A percentile compares a stretch with the other conserved stretches of the same genome.
phyloP scores from a whole-genome alignment of 768 basidiomycete species.

The Sporobolomyces phaffii region DNA sequence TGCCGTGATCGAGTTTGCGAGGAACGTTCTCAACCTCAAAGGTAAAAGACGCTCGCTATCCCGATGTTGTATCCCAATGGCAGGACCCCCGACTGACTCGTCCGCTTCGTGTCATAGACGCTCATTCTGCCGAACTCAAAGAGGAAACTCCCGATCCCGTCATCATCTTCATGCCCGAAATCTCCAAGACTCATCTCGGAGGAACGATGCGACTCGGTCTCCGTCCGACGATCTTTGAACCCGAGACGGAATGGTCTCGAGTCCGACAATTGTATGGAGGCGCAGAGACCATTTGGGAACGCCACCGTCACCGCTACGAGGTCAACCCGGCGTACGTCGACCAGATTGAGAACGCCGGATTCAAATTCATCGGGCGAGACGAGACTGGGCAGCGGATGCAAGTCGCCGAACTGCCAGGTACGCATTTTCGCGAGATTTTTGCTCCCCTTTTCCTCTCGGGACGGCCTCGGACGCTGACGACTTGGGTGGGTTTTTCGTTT shows the following conservation, averaged over 20 bases:
- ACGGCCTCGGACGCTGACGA: too few species aligned
- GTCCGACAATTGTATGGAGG: constrained; percentile 76
- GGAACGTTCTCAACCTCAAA: constrained; percentile 67
- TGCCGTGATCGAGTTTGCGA: constrained; percentile 89
- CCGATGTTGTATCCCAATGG: neutral
- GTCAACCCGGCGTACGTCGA: constrained; percentile 85
- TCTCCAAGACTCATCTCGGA: constrained; percentile 95
- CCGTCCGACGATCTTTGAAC: constrained; percentile 85
- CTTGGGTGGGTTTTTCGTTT: too few species aligned
- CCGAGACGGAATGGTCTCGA: constrained; percentile 66
- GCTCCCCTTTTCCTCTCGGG: neutral
- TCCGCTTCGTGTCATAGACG: constrained; percentile 52
- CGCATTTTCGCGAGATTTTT: constrained; percentile 37
- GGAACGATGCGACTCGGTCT: constrained; percentile 99
- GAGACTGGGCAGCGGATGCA: constrained; percentile 98
- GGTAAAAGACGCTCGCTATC: constrained; percentile 50
- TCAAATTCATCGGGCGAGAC: constrained; percentile 79
- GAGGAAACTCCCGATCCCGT: constrained; percentile 53
- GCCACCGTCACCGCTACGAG: constrained; percentile 93
- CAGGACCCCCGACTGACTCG: neutral
- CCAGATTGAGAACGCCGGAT: constrained; percentile 62
- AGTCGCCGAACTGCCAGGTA: constrained; percentile 76
- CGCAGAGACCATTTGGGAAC: constrained; percentile 78
- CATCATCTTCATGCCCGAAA: constrained; percentile 97
- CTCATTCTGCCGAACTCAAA: constrained; percentile 78